Base-by-base conservation (phyloP, 371 early-diverging fungal genomes). In the Mucor irregularis region DNA sequence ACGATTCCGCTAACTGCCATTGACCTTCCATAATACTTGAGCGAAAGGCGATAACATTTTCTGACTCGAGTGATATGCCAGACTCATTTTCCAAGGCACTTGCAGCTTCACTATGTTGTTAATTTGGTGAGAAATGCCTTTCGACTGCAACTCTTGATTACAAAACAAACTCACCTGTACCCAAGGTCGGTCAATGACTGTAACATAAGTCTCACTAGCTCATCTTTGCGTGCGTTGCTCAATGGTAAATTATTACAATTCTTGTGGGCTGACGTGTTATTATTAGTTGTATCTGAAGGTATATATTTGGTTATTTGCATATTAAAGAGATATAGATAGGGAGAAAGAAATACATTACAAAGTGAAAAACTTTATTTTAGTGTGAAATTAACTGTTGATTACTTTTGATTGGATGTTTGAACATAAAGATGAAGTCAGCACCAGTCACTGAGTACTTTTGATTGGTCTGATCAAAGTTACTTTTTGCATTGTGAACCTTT, bases 131-230 rank as follows among this genome's bases (percentile, higher is more conserved):
- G n/a, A n/a, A n/a, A n/a, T n/a, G n/a, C n/a, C 8, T 26, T 26
- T 44, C 5, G 40, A 30, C 10, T n/a, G n/a, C n/a, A n/a, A n/a
- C 21, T 42, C 19, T 19, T 21, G 13, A 42, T 37, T 37, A n/a
- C 9, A n/a, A 6, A 44, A 4, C 29, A 0, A 16, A 28, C 71
- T 69, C 80, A 92, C 92, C 63, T 78, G 61, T 90, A 93, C 5
- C 93, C 95, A 50, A 94, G 75, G 49, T 90, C 89, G n/a, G 82
- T 76, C 29, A 97, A 70, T 26, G 91, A 76, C 64, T 97, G 95
- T 24, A 91, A 62, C 69, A 96, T 88, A 10, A 97, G 64, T 13
- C 96, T 83, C 19, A 94, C 89, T 3, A 94, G 74, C 65, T 97
- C 94, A 34, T 87, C 83, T 33, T 80, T 76, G 22, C n/a, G n/a